These are phyloP conservation scores for Fusarium sp. DNA, from an alignment of 2,329 filamentous ascomycete genomes.

Conservation along the genomic window DNA sequence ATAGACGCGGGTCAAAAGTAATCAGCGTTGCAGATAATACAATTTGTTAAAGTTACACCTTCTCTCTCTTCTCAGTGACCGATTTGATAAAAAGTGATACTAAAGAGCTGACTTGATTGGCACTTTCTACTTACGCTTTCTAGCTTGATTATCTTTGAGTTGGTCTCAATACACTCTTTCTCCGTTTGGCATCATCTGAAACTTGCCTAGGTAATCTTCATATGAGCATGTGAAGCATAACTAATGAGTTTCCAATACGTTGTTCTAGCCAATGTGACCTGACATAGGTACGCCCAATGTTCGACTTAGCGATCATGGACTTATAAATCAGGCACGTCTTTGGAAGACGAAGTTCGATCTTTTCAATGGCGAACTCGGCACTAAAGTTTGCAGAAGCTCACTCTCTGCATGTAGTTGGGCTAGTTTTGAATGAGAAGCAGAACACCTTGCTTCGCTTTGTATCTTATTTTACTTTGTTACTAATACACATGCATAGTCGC, in stretches of 20 bases:
- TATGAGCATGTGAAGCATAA: neutral
- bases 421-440: neutral
- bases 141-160: neutral
- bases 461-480: constrained; percentile 23
- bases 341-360: too few relatives aligned
- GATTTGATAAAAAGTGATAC: neutral
- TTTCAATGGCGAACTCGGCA: too few relatives aligned
- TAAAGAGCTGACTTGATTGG: neutral
- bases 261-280: too few relatives aligned
- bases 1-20: constrained; percentile 41
- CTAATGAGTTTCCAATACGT: too few relatives aligned
- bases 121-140: neutral
- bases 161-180: neutral
- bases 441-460: neutral
- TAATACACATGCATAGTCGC: constrained; percentile 24
- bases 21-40: constrained; percentile 43
- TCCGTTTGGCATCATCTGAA: neutral
- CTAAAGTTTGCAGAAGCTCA: neutral
- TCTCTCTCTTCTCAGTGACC: neutral
- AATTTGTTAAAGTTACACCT: constrained; percentile 37
- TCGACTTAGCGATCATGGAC: too few relatives aligned
- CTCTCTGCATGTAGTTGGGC: neutral
- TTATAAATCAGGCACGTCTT: too few relatives aligned
- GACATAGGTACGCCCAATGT: too few relatives aligned
- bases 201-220: neutral